Evolutionary conservation across 1,284 basidiomycete species (phyloP), one percentile per base, ranked within the genome.

Genomic region (Papiliotrema flavescens): DNA sequence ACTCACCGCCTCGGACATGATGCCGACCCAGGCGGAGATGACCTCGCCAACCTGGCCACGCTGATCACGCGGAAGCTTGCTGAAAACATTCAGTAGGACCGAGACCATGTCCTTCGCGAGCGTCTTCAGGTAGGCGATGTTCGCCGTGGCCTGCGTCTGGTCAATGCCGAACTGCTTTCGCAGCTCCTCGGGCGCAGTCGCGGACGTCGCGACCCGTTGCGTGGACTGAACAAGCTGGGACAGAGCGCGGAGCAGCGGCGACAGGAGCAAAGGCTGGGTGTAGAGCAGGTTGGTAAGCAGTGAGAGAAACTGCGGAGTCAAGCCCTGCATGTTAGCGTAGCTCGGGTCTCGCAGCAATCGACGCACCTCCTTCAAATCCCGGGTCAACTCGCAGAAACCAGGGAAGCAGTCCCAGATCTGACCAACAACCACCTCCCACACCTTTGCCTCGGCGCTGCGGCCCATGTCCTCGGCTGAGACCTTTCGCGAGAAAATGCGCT

Each of bases 61-160:
- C 44, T 82, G 83, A 60, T 95, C 90, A 44, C 84, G 81, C 3
- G 83, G 83, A 22, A 89, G 84, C 65, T 85, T 92, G 57, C 88
- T 83, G 74, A 97, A 98, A n/a, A 99, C 87, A 71, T 99, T 98
- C 80, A 98, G 95, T 43, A 97, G 80, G 3, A 98, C 90, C 0
- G 91, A 87, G 24, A 98, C 83, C 85, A 96, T 94, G 68, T 90
- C 95, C 69, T 92, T 89, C 0, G 86, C 87, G 66, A 97, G 86
- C 0, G 80, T 80, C 47, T 83, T 84, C 54, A 98, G 80, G 72
- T 90, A 88, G 2, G 73, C 79, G 23, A 97, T 65, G 66, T 94
- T 94, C 47, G 79, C 79, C 36, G 78, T 71, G 2, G 89, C 91
- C 57, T 84, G 82, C 34, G 80, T 80, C 28, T 81, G 81, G 54